These are phyloP conservation scores for Epichloe amarillans DNA, from an alignment of 2,329 filamentous ascomycete genomes.

Conservation along the genomic window DNA sequence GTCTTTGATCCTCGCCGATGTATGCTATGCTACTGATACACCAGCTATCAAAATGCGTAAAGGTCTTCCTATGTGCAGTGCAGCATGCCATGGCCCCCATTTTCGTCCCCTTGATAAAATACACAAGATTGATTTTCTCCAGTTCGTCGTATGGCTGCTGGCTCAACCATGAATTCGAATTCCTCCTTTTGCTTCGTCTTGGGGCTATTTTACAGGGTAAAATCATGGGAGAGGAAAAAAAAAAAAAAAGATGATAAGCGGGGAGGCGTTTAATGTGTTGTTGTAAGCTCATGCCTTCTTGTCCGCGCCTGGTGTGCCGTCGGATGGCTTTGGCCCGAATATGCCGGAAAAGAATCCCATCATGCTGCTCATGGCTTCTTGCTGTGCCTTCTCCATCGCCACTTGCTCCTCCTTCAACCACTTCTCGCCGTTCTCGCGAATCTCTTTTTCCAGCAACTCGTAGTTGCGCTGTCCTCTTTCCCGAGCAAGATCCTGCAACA, in stretches of 20 bases:
- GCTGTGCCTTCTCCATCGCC: slow-evolving; percentile 75
- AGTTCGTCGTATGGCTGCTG: background rate
- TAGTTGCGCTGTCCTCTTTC: slow-evolving; percentile 88
- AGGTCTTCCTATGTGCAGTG: slow-evolving; percentile 1
- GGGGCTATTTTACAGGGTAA: background rate
- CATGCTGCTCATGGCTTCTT: slow-evolving; percentile 87
- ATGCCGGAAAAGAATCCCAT: slow-evolving; percentile 51
- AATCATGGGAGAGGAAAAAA: background rate
- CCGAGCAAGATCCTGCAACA: slow-evolving; percentile 87
- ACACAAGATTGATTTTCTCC: background rate
- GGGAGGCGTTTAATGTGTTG: background rate
- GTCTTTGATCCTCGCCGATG: background rate
- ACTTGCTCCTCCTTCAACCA: slow-evolving; percentile 91
- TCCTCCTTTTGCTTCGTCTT: background rate
- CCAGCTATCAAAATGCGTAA: slow-evolving; percentile 2
- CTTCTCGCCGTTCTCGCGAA: slow-evolving; percentile 83
- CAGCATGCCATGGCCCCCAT: background rate
- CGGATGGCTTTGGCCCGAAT: slow-evolving; percentile 13
- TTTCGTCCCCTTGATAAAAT: background rate
- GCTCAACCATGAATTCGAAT: background rate
- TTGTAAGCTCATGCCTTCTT: slow-evolving; percentile 8
- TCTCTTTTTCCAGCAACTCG: slow-evolving; percentile 77
- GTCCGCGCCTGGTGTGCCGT: slow-evolving; percentile 2
- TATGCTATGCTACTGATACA: background rate
- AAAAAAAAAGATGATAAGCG: background rate